Evolutionary conservation across 306 rosid species (phyloP).

Genomic region (Datisca glomerata): DNA sequence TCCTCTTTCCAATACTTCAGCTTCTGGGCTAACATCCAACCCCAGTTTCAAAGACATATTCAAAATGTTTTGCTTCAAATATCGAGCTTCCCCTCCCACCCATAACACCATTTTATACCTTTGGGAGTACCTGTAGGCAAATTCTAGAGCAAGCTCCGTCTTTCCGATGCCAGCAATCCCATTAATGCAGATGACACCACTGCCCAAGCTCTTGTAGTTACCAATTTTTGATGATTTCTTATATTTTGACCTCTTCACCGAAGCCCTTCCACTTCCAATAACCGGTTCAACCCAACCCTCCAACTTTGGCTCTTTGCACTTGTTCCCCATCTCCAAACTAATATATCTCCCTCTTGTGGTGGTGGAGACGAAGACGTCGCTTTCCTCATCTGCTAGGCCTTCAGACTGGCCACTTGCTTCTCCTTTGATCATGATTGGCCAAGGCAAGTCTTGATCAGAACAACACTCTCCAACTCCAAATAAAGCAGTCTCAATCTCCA

Average conservation of each 20-base stretch:
- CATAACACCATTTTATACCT: constrained; percentile 82
- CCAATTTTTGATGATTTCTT: constrained; percentile 53
- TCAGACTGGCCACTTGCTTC: constrained; percentile 62
- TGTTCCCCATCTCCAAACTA: constrained; percentile 53
- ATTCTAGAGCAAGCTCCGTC: constrained; percentile 74
- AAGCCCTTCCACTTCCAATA: constrained; percentile 35
- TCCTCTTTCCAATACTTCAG: constrained; percentile 56
- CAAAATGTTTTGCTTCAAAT: constrained; percentile 64
- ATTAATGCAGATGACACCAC: constrained; percentile 56
- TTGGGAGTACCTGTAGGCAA: constrained; percentile 54
- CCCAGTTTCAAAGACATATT: constrained; percentile 57
- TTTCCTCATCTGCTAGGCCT: constrained; percentile 77
- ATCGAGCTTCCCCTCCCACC: constrained; percentile 79
- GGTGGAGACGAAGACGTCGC: constrained; percentile 33
- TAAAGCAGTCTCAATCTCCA: constrained; percentile 54
- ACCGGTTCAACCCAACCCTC: constrained; percentile 66
- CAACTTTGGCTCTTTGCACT: constrained; percentile 48
- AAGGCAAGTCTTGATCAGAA: constrained; percentile 32
- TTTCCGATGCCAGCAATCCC: constrained; percentile 80
- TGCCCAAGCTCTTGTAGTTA: constrained; percentile 38
- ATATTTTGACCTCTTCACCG: constrained; percentile 43
- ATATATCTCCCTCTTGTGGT: constrained; percentile 47
- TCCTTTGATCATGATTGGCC: constrained; percentile 23
- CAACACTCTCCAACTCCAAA: constrained; percentile 37
- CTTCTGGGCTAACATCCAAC: constrained; percentile 70